These are phyloP conservation scores for Mycena chlorophos DNA, from an alignment of 768 basidiomycete genomes.

Conservation along the genomic window DNA sequence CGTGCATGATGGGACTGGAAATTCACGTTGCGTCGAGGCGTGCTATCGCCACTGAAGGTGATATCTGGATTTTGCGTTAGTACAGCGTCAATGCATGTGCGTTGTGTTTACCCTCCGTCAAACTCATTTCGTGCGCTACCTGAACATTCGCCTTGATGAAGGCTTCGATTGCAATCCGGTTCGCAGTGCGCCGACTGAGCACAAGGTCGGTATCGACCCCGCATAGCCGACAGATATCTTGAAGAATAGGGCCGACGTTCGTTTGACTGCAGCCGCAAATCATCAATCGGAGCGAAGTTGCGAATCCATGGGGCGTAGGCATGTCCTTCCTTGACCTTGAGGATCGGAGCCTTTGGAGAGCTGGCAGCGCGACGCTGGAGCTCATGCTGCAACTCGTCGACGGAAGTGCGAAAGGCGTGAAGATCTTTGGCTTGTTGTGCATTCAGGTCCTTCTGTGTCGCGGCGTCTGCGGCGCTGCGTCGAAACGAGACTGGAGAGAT, in stretches of 20 bases:
- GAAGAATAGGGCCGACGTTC: neutral
- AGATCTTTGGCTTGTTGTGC: neutral
- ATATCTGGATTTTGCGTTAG: neutral
- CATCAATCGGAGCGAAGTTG: neutral
- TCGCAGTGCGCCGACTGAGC: neutral
- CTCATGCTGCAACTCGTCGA: neutral
- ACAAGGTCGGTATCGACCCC: neutral
- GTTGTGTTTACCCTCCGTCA: neutral
- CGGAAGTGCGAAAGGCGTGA: neutral
- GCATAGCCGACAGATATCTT: neutral
- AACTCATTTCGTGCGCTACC: neutral
- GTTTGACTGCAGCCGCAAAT: neutral
- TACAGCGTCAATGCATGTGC: neutral
- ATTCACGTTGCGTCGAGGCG: neutral
- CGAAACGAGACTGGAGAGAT: neutral
- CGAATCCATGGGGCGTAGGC: neutral
- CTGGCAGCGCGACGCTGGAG: neutral
- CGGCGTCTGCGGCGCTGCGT: neutral
- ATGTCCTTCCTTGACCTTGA: neutral
- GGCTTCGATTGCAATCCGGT: neutral
- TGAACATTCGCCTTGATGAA: neutral
- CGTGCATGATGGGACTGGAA: neutral
- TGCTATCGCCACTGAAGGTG: neutral
- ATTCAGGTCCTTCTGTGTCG: neutral
- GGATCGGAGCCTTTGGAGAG: neutral